Base-by-base conservation (phyloP, 1,139 yeast species). In the Sugiyamaella grinbergsii region DNA sequence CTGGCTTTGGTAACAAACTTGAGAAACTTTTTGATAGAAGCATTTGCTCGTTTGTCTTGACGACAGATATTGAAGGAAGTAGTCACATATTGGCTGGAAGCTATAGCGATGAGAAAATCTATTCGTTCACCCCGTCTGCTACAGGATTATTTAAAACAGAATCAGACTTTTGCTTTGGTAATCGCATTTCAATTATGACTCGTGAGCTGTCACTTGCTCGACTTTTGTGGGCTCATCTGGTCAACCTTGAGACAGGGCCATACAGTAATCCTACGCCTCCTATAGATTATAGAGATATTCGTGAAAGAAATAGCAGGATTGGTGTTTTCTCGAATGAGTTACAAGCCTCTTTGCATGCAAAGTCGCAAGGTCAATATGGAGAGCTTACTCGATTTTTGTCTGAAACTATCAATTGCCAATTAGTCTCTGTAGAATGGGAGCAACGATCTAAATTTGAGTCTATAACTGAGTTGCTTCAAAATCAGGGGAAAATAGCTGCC, bases 151-250 rank as follows among this genome's bases (percentile, higher is more conserved):
- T 29, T 16, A 28, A 20, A 5, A 7, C 38, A 8, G 18, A 34
- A n/a, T 18, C 45, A 2, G 47, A 19, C 55, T 57, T 2, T 49
- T 57, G 4, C 46, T 29, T n/a, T n/a, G n/a, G n/a, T 34, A 52
- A 53, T 42, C 42, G 55, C 13, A 22, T 60, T 42, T 33, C 58
- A 4, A 50, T 59, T 11, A 37, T 55, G 39, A 51, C 59, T 5
- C 26, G 31, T 8, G 51, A 55, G 18, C 34, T 51, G 11, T 49
- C 49, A 31, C 59, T 55, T 36, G 41, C 54, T 42, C 50, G 62
- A 8, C 42, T 49, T 11, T 46, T 60, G 18, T 60, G 63, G 63
- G 39, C 50, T 3, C 44, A 50, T 7, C 43, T 58, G 10, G 33
- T 58, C 11, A 49, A 22, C 2, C 40, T 37, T 15, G 52, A n/a